These are phyloP conservation scores for Albophoma yamanashiensis DNA, from an alignment of 2,329 filamentous ascomycete genomes.

Conservation along the genomic window DNA sequence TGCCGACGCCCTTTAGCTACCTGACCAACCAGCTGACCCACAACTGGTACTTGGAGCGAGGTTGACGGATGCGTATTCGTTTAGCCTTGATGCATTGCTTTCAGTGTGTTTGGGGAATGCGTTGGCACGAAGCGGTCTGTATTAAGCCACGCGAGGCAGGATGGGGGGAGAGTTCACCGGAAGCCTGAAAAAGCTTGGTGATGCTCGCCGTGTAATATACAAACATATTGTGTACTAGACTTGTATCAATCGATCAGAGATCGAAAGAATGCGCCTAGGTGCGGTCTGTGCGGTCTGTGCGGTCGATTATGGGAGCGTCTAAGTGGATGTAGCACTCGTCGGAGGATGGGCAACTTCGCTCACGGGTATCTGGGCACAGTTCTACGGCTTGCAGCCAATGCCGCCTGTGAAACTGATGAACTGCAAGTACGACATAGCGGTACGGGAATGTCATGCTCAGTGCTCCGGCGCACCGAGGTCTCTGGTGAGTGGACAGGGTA, in stretches of 20 bases:
- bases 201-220: not conserved
- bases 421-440: not conserved
- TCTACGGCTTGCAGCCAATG: not conserved
- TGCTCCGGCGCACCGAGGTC: not conserved
- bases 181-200: not conserved
- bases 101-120: not conserved
- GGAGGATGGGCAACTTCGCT: not conserved
- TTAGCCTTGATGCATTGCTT: not conserved
- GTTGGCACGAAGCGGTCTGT: not conserved
- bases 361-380: not conserved
- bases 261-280: no score
- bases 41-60: conserved; percentile 84
- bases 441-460: not conserved
- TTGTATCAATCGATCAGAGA: not conserved
- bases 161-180: not conserved
- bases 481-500: no score
- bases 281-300: not conserved
- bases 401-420: not conserved
- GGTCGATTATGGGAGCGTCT: not conserved
- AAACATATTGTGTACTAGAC: not conserved
- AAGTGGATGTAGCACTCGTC: no score
- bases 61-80: conserved; percentile 35
- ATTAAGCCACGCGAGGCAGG: not conserved
- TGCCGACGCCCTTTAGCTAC: conserved; percentile 70
- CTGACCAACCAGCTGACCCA: conserved; percentile 71